Evolutionary conservation across 345 rosid species (phyloP), one percentile per base, ranked within the genome.

Genomic region (Salix arbutifolia): DNA sequence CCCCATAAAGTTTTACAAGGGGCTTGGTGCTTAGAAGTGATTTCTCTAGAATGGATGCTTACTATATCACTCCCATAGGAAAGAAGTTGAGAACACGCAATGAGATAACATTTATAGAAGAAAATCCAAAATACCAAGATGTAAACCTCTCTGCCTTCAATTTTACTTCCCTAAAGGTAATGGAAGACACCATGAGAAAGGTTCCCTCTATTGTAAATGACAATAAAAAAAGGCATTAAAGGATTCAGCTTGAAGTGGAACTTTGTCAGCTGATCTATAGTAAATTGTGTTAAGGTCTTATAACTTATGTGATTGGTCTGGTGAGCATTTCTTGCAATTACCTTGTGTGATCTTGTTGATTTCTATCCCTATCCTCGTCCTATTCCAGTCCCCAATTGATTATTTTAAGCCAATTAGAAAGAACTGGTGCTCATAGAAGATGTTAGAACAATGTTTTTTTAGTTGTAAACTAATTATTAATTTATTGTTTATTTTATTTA

Each of bases 11-110:
- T 74, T 94, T 94, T 85, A 90, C 84, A 84, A 80, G 98, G 72
- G 87, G 86, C 79, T 82, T 94, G 74, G 84, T 90, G 65, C 90
- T 94, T 6, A 79, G 98, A 46, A 84, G 50, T 73, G 98, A 94
- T 72, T 91, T 80, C 83, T 90, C 97, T n/a, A 94, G 89, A 86
- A 78, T 94, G 86, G 98, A 94, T 76, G 89, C 96, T 33, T 92
- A 94, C 87, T 94, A 92, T 85, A 80, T 94, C 1, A 83, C 97
- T 5, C 89, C 91, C 0, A 84, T 92, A 0, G 98, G 98, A 26
- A 94, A 92, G 84, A 94, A 89, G 80, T 81, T 91, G 48, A 90
- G 94, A 70, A 90, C 93, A 16, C 86, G 84, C 10, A 85, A 80
- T 38, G 97, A 94, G 48, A 84, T 92, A 0, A 74, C 92, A 26